Percentiles rank a stretch among this genome's conserved stretches.
Evolutionary conservation across 169 alveolate species (phyloP).

Genomic region (Miamiensis avidus): DNA sequence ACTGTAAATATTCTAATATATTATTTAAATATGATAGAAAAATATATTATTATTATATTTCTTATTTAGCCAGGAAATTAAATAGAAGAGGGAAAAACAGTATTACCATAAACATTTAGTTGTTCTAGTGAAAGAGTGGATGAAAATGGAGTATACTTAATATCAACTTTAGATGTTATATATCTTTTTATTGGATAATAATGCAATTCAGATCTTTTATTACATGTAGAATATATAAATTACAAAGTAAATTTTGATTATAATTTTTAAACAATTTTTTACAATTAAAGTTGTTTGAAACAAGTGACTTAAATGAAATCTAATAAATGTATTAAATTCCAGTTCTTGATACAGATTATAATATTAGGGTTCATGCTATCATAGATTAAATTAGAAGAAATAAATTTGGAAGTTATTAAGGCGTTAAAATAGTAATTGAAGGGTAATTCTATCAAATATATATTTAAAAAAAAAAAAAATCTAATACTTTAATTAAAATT

Average conservation of each 20-base stretch:
- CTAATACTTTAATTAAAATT: no score
- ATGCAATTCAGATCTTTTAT: conserved; percentile 6
- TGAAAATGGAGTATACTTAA: conserved; percentile 34
- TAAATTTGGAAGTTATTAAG: conserved; percentile 14
- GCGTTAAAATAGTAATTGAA: background rate
- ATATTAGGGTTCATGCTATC: conserved; percentile 1
- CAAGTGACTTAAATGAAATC: conserved; percentile 5
- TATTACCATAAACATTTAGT: conserved; percentile 35
- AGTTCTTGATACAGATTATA: background rate
- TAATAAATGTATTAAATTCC: conserved; percentile 3
- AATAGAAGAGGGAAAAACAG: conserved; percentile 50
- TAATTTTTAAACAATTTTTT: no score
- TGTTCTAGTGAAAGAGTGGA: conserved; percentile 28
- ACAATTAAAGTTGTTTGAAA: background rate
- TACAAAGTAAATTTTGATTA: no score
- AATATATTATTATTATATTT: no score
- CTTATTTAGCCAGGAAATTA: conserved; percentile 9
- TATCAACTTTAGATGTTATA: conserved; percentile 52
- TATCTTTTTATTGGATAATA: conserved; percentile 42
- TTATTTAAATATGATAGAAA: background rate
- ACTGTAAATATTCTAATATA: background rate
- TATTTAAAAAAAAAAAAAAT: no score
- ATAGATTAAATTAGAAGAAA: conserved; percentile 24
- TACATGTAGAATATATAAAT: conserved; percentile 2
- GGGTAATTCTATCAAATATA: background rate